phyloP scores from a whole-genome alignment of 768 basidiomycete genomes.

The Rhizopogon sp. region DNA sequence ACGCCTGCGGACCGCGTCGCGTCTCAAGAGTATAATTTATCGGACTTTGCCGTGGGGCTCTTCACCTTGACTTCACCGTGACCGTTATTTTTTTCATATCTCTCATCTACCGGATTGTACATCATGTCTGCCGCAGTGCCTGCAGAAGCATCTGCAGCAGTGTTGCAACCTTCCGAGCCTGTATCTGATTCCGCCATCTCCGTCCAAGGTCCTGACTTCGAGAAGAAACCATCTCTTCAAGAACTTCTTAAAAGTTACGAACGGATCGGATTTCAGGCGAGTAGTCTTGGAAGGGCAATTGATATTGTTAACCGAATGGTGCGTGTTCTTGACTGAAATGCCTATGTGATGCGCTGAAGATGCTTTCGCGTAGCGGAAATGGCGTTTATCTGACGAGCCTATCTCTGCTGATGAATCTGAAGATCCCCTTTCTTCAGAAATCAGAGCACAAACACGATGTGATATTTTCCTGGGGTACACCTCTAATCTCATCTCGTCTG shows the following conservation, averaged over 20 bases:
- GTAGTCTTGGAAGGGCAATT: conserved; percentile 82
- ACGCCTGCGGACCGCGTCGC: neutral
- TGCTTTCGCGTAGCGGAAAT: conserved; percentile 55
- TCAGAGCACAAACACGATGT: conserved; percentile 70
- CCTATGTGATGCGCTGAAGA: neutral
- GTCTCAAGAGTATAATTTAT: neutral
- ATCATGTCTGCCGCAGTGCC: conserved; percentile 36
- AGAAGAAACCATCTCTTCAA: conserved; percentile 58
- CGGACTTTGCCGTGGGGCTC: conserved; percentile 23
- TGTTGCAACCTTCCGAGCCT: conserved; percentile 72
- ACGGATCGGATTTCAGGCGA: conserved; percentile 97
- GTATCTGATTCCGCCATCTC: conserved; percentile 58
- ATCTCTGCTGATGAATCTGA: conserved; percentile 66
- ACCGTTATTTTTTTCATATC: neutral
- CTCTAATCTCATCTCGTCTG: conserved; percentile 97
- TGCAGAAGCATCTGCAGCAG: conserved; percentile 61
- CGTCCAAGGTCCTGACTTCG: conserved; percentile 87
- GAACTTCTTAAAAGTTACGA: conserved; percentile 76
- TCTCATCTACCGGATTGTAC: conserved; percentile 3
- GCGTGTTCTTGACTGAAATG: conserved; percentile 2
- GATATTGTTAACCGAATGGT: conserved; percentile 95
- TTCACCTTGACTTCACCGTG: neutral
- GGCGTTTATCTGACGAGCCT: conserved; percentile 87
- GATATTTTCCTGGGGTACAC: conserved; percentile 97
- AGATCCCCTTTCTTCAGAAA: conserved; percentile 49